Evolutionary conservation across 2,329 filamentous ascomycete species (phyloP), one percentile per base, ranked within the genome.

Genomic region (Penicillium sp.): DNA sequence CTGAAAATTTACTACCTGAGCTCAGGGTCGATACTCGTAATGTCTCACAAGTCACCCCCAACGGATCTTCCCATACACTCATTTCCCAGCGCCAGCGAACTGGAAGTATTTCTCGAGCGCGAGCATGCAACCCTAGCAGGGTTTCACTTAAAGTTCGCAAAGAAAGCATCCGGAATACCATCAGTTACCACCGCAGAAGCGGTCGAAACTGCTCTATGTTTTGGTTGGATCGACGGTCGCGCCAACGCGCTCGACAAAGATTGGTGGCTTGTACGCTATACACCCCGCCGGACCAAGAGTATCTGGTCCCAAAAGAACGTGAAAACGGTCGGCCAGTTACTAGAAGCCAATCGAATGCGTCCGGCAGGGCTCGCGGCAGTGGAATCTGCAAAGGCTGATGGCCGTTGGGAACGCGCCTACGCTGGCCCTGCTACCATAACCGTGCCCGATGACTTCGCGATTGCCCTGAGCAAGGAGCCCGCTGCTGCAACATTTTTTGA

Each of bases 201-300:
- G 1, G 75, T 86, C 16, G 80, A 86, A 63, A 69, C 75, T 32
- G 83, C 83, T 1, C 74, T 87, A 6, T 86, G 83, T 65, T 82
- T 81, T 62, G 84, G 85, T 40, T 87, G 84, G 84, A 87, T 86
- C 53, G 83, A 87, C 64, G 82, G 84, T 0, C 82, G 83, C 62
- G 76, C 76, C 2, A 75, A 76, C 44, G 54, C 71, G 3, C 66
- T 75, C 44, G 79, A 85, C 58, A 75, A 74, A 0, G 61, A 69
- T 3, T 78, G 76, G 60, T 86, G 82, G 66, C 65, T 81, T 1
- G 81, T 83, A 60, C 78, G 83, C 8, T 86, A 84, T 72, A 85
- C 83, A 1, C 84, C 83, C 1, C 82, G 84, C 4, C 77, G 80
- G 3, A 66, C 75, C 29, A 78, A 77, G 32, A 85, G 82, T 61